These are phyloP conservation scores for Dalbergia cochinchinensis DNA, from an alignment of 306 rosid genomes.

Conservation along the genomic window DNA sequence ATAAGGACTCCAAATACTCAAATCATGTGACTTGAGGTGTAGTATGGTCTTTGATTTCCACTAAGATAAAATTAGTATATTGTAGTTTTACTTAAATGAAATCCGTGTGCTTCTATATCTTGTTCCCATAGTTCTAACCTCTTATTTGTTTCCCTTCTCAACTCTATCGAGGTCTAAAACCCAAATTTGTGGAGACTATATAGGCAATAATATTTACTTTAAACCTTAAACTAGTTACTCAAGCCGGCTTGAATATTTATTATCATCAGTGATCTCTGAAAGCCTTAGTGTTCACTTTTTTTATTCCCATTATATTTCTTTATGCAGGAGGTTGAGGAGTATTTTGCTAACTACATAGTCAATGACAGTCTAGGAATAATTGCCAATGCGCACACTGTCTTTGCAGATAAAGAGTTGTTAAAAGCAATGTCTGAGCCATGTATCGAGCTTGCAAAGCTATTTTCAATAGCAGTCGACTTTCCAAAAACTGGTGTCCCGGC, in stretches of 20 bases:
- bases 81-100: no score
- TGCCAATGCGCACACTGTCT: conserved; percentile 82
- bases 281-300: neutral
- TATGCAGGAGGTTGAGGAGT: conserved; percentile 81
- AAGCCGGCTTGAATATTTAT: neutral
- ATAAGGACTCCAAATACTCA: no score
- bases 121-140: no score
- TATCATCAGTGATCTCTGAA: neutral
- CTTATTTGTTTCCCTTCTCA: no score
- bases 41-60: no score
- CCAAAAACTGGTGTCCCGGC: conserved; percentile 92
- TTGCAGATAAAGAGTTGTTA: conserved; percentile 53
- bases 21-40: no score
- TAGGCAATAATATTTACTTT: neutral
- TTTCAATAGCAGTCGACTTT: conserved; percentile 84
- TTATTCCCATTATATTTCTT: neutral
- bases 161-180: no score
- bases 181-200: neutral
- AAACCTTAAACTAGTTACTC: neutral
- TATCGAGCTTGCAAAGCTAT: conserved; percentile 66
- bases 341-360: conserved; percentile 70
- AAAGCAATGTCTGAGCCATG: conserved; percentile 75
- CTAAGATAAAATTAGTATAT: no score
- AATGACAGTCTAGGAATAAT: conserved; percentile 85
- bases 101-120: no score